These are phyloP conservation scores for Neoarthrinium moseri DNA, from an alignment of 2,329 filamentous ascomycete genomes.

Conservation along the genomic window DNA sequence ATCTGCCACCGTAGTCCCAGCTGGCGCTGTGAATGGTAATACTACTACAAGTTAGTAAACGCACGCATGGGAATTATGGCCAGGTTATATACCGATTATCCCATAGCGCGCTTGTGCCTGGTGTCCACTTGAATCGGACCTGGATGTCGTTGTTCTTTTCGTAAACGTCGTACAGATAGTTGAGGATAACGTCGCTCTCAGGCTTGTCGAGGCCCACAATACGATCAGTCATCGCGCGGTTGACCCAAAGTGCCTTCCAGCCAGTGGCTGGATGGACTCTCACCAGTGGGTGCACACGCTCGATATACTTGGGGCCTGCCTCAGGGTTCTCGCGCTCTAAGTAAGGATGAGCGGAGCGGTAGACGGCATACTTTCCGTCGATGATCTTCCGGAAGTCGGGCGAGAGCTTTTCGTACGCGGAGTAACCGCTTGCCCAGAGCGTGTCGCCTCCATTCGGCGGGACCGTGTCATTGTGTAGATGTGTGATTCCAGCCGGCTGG, in stretches of 20 bases:
- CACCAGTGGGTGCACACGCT: constrained; percentile 67
- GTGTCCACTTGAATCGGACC: constrained; percentile 69
- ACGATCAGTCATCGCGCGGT: constrained; percentile 64
- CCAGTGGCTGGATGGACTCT: constrained; percentile 71
- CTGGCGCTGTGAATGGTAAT: constrained; percentile 74
- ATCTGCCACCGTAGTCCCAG: constrained; percentile 68
- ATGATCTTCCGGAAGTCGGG: constrained; percentile 69
- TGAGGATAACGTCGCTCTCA: constrained; percentile 67
- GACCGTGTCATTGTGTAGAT: constrained; percentile 68
- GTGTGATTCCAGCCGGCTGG: constrained; percentile 69
- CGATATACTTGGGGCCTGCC: constrained; percentile 63
- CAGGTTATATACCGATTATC: constrained; percentile 56
- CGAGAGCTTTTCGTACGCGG: constrained; percentile 71
- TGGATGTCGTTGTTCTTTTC: constrained; percentile 72
- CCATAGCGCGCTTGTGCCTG: constrained; percentile 66
- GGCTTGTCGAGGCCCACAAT: constrained; percentile 69
- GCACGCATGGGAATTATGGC: not conserved
- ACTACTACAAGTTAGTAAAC: constrained; percentile 28
- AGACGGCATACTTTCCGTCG: constrained; percentile 65
- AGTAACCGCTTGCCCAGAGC: constrained; percentile 69
- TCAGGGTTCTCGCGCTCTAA: constrained; percentile 62
- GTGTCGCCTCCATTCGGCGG: constrained; percentile 68
- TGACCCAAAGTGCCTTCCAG: constrained; percentile 74
- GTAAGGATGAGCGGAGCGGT: constrained; percentile 64
- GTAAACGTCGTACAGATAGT: constrained; percentile 67